phyloP scores from a whole-genome alignment of 257 asterid genomes.

The Nicotiana undulata region DNA sequence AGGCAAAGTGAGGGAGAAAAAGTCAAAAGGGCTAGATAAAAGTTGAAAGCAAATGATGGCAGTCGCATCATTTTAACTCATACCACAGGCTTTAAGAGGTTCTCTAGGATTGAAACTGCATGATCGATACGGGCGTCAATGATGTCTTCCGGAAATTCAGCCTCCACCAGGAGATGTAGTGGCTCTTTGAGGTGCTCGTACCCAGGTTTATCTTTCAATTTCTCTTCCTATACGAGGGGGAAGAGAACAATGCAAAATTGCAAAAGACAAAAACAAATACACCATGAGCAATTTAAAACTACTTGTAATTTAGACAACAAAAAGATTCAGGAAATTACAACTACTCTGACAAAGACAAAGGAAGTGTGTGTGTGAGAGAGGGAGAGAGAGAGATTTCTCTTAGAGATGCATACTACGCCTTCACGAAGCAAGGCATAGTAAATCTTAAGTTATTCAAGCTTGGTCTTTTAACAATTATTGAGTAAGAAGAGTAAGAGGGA shows the following conservation, averaged over 20 bases:
- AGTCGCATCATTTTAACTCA: not conserved
- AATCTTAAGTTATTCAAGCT: not conserved
- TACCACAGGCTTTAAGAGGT: constrained; percentile 78
- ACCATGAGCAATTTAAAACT: constrained; percentile 5
- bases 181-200: constrained; percentile 81
- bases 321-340: not conserved
- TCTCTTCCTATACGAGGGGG: constrained; percentile 44
- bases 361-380: not conserved
- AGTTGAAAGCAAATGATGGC: not conserved
- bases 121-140: constrained; percentile 62
- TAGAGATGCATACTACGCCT: not conserved
- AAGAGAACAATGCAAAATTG: not conserved
- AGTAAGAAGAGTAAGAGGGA: not conserved
- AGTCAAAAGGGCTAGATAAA: not conserved
- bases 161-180: constrained; percentile 73
- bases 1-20: not conserved
- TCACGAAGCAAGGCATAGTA: constrained; percentile 1
- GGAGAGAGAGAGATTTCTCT: not conserved
- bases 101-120: constrained; percentile 54
- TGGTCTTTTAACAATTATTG: not conserved
- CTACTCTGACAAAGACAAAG: not conserved
- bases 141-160: constrained; percentile 70
- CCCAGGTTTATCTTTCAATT: constrained; percentile 63
- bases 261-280: not conserved
- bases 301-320: not conserved